Evolutionary conservation across 495 filamentous ascomycete species (phyloP).

Genomic region (Xylaria castorea): DNA sequence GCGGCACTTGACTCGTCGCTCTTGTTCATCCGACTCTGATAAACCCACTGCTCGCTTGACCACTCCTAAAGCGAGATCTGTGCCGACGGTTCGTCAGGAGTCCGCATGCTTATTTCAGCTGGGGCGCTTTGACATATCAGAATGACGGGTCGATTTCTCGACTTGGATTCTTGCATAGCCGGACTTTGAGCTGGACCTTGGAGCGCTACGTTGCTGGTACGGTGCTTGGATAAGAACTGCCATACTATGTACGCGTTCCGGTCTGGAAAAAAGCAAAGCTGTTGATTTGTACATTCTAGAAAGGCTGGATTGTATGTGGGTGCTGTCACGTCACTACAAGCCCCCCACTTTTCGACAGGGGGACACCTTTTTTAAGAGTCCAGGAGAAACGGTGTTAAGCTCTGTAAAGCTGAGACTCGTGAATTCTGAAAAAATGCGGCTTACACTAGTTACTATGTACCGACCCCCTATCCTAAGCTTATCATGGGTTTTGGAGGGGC

Average conservation of each 20-base stretch:
- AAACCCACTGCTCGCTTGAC: conserved; percentile 1
- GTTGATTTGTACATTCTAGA: conserved; percentile 1
- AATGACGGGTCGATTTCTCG: conserved; percentile 20
- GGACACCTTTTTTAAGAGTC: neutral
- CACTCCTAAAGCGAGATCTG: conserved; percentile 14
- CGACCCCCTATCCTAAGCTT: neutral
- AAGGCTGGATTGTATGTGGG: conserved; percentile 15
- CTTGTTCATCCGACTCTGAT: conserved; percentile 5
- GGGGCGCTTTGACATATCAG: conserved; percentile 5
- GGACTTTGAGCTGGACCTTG: neutral
- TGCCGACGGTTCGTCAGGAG: conserved; percentile 5
- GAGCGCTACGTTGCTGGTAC: neutral
- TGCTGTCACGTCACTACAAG: conserved; percentile 16
- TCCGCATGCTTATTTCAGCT: conserved; percentile 25
- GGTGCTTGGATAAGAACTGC: neutral
- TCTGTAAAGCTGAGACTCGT: neutral
- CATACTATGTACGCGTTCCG: conserved; percentile 17
- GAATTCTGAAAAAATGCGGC: conserved; percentile 3
- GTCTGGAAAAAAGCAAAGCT: conserved; percentile 26
- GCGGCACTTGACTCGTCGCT: conserved; percentile 18
- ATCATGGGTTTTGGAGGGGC: neutral
- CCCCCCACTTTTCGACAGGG: conserved; percentile 9
- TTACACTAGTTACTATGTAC: neutral
- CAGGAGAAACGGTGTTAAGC: neutral
- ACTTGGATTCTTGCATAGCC: conserved; percentile 15